Conservation (phyloP, 495 filamentous ascomycete genomes). For the Amniculicola lignicola region DNA sequence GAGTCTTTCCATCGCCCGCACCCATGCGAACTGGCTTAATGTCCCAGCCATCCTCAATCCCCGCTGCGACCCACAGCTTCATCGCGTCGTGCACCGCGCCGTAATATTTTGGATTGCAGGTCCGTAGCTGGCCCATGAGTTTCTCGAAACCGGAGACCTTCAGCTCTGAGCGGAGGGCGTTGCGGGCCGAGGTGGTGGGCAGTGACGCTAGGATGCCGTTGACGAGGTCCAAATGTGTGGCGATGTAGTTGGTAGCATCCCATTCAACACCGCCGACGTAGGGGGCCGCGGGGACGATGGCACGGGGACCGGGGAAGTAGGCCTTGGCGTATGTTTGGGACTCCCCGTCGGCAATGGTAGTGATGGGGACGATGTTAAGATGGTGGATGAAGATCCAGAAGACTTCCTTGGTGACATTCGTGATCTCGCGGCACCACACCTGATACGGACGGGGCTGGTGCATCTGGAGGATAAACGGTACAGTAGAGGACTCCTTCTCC, state of each 20-base stretch:
- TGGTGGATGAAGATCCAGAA: slow-evolving; percentile 99
- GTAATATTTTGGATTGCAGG: slow-evolving; percentile 98
- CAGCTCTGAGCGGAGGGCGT: slow-evolving; percentile 71
- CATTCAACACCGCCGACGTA: slow-evolving; percentile 98
- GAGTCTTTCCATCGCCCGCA: slow-evolving; percentile 40
- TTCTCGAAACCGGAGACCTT: slow-evolving; percentile 88
- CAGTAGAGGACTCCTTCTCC: slow-evolving; percentile 66
- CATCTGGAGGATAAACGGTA: slow-evolving; percentile 86
- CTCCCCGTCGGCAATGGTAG: slow-evolving; percentile 11
- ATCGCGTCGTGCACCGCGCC: slow-evolving; percentile 83
- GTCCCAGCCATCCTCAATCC: slow-evolving; percentile 82
- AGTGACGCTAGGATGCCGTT: slow-evolving; percentile 88
- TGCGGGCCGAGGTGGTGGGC: slow-evolving; percentile 68
- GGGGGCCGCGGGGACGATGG: slow-evolving; percentile 89
- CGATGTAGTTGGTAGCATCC: slow-evolving; percentile 96
- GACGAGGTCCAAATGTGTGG: slow-evolving; percentile 84
- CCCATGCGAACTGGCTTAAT: slow-evolving; percentile 72
- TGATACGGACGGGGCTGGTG: slow-evolving; percentile 82
- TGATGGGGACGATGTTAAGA: slow-evolving; percentile 75
- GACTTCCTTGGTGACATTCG: slow-evolving; percentile 92
- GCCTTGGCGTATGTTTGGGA: slow-evolving; percentile 55
- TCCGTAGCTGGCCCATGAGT: slow-evolving; percentile 73
- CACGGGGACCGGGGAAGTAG: slow-evolving; percentile 83
- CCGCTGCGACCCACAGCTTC: slow-evolving; percentile 85
- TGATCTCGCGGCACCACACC: slow-evolving; percentile 89